These are phyloP conservation scores for Leptomonas pyrrhocoris DNA, from an alignment of 208 protist genomes.

Conservation along the genomic window DNA sequence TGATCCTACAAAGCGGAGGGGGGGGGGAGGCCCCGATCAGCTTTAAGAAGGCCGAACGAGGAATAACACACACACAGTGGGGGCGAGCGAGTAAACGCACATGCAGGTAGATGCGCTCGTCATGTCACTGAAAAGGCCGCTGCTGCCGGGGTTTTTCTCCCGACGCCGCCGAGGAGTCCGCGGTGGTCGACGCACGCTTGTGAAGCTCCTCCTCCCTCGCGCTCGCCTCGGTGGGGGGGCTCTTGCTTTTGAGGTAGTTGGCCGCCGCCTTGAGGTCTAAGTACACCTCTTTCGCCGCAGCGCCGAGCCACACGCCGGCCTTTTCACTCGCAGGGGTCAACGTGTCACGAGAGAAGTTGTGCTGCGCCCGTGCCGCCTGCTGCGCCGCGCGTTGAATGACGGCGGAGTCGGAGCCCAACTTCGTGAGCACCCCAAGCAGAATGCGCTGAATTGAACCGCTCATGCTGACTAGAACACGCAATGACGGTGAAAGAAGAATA, in stretches of 20 bases:
- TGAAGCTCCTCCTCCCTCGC: background rate
- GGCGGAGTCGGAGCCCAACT: slow-evolving; percentile 37
- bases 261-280: slow-evolving; percentile 42
- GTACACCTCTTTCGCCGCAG: slow-evolving; percentile 53
- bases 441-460: slow-evolving; percentile 11
- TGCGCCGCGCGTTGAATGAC: slow-evolving; percentile 54
- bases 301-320: slow-evolving; percentile 56
- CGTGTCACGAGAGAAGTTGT: slow-evolving; percentile 17
- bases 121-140: background rate
- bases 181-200: background rate
- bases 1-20: no score
- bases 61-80: no score
- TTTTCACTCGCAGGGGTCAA: slow-evolving; percentile 33
- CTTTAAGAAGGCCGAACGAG: no score
- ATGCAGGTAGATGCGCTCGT: background rate
- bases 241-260: slow-evolving; percentile 1
- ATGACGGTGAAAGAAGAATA: no score
- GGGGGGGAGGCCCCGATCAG: no score
- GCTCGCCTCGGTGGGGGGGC: background rate
- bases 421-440: slow-evolving; percentile 18
- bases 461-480: slow-evolving; percentile 2
- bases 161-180: background rate
- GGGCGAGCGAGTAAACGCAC: no score
- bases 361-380: slow-evolving; percentile 52
- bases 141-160: background rate